Percentiles rank a stretch among this genome's conserved stretches.
Conservation (phyloP, 345 rosid species). For the Tarenaya hassleriana region DNA sequence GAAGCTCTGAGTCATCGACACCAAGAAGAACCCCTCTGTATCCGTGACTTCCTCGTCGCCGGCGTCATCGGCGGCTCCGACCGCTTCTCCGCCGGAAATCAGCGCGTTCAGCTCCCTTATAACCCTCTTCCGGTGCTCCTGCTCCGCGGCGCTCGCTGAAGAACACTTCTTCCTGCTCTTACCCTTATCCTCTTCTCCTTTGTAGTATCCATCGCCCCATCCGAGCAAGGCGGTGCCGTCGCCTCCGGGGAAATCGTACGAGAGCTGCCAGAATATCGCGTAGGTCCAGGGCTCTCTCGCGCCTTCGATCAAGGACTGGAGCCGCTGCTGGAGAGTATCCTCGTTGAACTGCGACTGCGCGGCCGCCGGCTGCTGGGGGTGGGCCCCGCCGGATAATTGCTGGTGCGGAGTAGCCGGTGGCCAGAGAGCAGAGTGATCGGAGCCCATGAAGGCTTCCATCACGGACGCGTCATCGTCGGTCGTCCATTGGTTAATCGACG, state of each 20-base stretch:
- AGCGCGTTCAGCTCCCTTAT: constrained; percentile 84
- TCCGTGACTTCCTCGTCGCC: constrained; percentile 86
- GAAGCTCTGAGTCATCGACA: constrained; percentile 95
- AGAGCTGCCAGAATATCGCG: constrained; percentile 93
- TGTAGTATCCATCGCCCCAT: constrained; percentile 98
- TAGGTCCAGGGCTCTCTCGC: constrained; percentile 75
- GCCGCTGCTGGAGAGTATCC: constrained; percentile 84
- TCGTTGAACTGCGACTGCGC: constrained; percentile 35
- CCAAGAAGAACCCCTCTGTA: constrained; percentile 94
- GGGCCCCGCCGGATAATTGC: constrained; percentile 2
- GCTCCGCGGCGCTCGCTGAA: constrained; percentile 42
- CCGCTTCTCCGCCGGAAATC: constrained; percentile 50
- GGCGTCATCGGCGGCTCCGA: constrained; percentile 41
- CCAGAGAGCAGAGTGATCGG: constrained; percentile 65
- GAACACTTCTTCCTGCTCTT: constrained; percentile 33
- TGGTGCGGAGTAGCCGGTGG: constrained; percentile 35
- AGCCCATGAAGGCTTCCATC: constrained; percentile 89
- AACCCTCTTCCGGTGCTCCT: constrained; percentile 83
- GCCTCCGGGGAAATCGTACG: constrained; percentile 49
- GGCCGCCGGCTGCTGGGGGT: neutral
- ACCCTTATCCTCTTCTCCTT: constrained; percentile 73
- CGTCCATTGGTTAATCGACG: constrained; percentile 54
- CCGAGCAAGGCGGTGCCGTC: constrained; percentile 47
- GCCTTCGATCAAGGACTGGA: constrained; percentile 70
- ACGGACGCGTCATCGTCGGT: constrained; percentile 72